Conservation (phyloP, 148 eudicot genomes). For the Pharnaceum exiguum region DNA sequence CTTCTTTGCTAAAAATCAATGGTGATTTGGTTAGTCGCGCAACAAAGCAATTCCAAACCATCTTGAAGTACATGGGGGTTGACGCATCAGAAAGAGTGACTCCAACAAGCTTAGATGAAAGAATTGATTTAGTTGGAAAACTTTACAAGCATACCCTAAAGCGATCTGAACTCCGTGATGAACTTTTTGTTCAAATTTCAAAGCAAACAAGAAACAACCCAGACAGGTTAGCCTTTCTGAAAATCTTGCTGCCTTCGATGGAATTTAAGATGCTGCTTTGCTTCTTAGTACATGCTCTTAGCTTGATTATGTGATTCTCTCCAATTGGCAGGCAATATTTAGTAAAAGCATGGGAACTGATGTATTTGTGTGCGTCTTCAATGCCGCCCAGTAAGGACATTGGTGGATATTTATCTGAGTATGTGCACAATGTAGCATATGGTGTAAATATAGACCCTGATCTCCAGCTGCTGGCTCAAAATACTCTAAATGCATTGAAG, state of each 20-base stretch:
- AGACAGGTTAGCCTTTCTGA: slow-evolving; percentile 46
- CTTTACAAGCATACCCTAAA: slow-evolving; percentile 89
- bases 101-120: slow-evolving; percentile 79
- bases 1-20: slow-evolving; percentile 80
- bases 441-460: slow-evolving; percentile 60
- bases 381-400: slow-evolving; percentile 99
- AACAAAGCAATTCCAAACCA: slow-evolving; percentile 77
- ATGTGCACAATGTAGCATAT: slow-evolving; percentile 81
- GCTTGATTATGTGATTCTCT: slow-evolving; percentile 16
- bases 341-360: slow-evolving; percentile 90
- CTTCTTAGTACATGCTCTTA: slow-evolving; percentile 1
- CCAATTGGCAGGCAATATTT: slow-evolving; percentile 54
- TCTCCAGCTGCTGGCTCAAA: slow-evolving; percentile 71
- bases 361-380: slow-evolving; percentile 96
- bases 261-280: not conserved
- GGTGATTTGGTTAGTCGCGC: slow-evolving; percentile 78
- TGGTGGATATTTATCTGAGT: slow-evolving; percentile 89
- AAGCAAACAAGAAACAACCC: slow-evolving; percentile 97
- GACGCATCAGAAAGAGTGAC: slow-evolving; percentile 67
- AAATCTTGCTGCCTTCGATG: not conserved
- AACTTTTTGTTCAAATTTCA: slow-evolving; percentile 87
- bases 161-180: slow-evolving; percentile 95
- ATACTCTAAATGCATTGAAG: slow-evolving; percentile 80
- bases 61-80: slow-evolving; percentile 91
- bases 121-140: slow-evolving; percentile 80